Base-by-base conservation (phyloP, 495 filamentous ascomycete species). In the Xylaria venustula region DNA sequence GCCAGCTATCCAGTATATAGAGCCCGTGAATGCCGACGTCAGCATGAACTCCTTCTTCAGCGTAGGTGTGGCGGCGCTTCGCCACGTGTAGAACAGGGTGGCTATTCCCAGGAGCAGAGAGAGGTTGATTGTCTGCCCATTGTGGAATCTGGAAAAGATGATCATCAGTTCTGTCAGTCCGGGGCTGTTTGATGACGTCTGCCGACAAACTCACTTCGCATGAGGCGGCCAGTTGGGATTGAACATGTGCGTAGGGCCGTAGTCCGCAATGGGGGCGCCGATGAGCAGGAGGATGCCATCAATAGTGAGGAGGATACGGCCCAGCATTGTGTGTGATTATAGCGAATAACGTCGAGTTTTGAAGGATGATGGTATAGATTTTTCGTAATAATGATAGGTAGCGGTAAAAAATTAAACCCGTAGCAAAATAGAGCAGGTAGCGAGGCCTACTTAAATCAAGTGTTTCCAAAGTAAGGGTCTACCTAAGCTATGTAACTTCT, bases 151-250 rank as follows among this genome's bases (percentile, higher is more conserved):
- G 53, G 3, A 5, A 20, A 12, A 15, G 7, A 40, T 8, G 30
- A 34, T 40, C 11, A 11, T 34, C 30, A 34, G 30, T 34, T 34
- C 30, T 34, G 30, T n/a, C n/a, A n/a, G n/a, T n/a, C n/a, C n/a
- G n/a, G n/a, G n/a, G n/a, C n/a, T n/a, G n/a, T n/a, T n/a, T n/a
- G n/a, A n/a, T n/a, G n/a, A n/a, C n/a, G n/a, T n/a, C n/a, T n/a
- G n/a, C n/a, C n/a, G n/a, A n/a, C 20, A 6, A 44, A 65, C 69
- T 37, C 12, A 77, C 77, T 77, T 78, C 23, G 83, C 83, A 66
- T 85, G 83, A 0, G 83, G 83, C 8, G 76, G 71, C 82, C 83
- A 85, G 49, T 74, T 71, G 14, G 81, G 77, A 62, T 86, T 85
- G 48, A 77, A 75, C 58, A 85, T 74, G 67, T 85, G 83, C 2